These are phyloP conservation scores for Aspergillus hancockii DNA, from an alignment of 495 filamentous ascomycete genomes.

Conservation along the genomic window DNA sequence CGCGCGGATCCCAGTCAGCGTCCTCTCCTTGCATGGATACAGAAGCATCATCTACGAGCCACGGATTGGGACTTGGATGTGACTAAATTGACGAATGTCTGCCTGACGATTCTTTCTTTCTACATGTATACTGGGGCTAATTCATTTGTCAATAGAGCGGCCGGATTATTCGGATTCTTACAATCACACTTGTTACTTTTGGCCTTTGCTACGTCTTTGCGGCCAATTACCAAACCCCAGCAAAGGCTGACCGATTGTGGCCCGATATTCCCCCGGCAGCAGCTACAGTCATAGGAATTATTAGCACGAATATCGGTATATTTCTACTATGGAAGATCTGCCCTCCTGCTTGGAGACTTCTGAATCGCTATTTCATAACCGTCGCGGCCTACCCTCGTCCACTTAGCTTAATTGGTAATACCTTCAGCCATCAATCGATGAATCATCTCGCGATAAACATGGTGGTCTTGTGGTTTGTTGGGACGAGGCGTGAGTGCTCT, in stretches of 20 bases:
- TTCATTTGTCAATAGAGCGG: constrained; percentile 33
- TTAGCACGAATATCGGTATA: constrained; percentile 63
- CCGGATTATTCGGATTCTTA: constrained; percentile 65
- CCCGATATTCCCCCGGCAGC: constrained; percentile 76
- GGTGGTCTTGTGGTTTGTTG: constrained; percentile 59
- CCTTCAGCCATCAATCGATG: constrained; percentile 76
- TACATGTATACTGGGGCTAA: constrained; percentile 7
- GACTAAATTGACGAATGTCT: constrained; percentile 38
- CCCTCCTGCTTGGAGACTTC: constrained; percentile 67
- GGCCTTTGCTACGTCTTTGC: constrained; percentile 56
- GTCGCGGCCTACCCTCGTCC: constrained; percentile 68
- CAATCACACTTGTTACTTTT: constrained; percentile 55
- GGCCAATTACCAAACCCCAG: constrained; percentile 63
- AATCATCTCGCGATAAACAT: constrained; percentile 74
- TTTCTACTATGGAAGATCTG: constrained; percentile 63
- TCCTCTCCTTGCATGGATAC: constrained; percentile 50
- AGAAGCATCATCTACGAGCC: constrained; percentile 45
- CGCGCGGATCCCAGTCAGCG: constrained; percentile 46
- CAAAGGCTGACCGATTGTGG: constrained; percentile 58
- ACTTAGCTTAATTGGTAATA: constrained; percentile 63
- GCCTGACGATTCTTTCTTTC: neutral
- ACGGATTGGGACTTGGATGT: constrained; percentile 37
- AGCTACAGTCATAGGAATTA: constrained; percentile 70
- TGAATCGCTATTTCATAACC: constrained; percentile 79
- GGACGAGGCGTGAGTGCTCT: constrained; percentile 50